Evolutionary conservation across 345 rosid species (phyloP), one percentile per base, ranked within the genome.

Genomic region (Abelmoschus esculentus): DNA sequence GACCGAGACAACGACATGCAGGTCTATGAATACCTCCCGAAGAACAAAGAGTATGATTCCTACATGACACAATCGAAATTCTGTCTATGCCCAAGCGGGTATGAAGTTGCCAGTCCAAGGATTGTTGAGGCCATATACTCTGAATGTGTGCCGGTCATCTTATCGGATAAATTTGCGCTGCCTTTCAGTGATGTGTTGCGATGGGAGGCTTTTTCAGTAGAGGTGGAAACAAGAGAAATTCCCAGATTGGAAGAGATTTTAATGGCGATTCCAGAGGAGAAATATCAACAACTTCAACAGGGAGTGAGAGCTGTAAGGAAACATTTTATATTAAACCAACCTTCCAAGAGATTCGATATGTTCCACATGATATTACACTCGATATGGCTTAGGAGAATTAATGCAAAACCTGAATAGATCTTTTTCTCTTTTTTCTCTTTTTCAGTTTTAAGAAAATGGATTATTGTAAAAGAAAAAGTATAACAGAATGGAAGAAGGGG

Each of bases 61-160:
- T 80, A 82, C 58, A 85, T 93, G 97, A 82, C 85, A 60, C 77
- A 79, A 13, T 93, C 98, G 13, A 88, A 83, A 80, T 93, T 80
- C 63, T 93, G 98, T 71, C 75, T 93, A 50, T 93, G 98, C 73
- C 98, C 98, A 4, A 93, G 98, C 44, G 98, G 97, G 7, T 70
- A 86, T 3, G 98, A 93, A 59, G 98, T 93, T 32, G 97, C 98
- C 36, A 93, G 98, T 73, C 98, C 98, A 29, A 80, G 97, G 74
- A 76, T 91, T 26, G 92, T 81, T 5, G 98, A 93, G 83, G 83
- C 98, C 61, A 89, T 91, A 7, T 89, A 86, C 71, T 77, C 96
- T 0, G 95, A 88, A 66, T 93, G 98, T 18, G 83, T 93, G 36
- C 98, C 98, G 7, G 97, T 93, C n/a, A 86, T 93, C 50, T 75